Evolutionary conservation across 805 yeast genomes (phyloP).

Genomic region (Wickerhamomyces queroliae): DNA sequence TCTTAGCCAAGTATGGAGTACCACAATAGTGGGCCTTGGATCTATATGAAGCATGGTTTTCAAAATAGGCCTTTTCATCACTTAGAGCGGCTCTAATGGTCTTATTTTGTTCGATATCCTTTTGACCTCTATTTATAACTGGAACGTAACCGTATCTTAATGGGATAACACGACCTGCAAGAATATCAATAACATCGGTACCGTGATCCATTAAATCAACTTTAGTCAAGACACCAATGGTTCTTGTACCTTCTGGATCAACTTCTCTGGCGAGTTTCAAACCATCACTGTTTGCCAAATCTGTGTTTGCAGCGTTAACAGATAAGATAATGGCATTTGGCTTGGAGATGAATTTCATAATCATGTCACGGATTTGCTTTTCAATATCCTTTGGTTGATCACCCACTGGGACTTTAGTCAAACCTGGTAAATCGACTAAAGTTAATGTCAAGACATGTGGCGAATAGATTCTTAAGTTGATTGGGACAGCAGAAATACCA

Average conservation of each 20-base stretch:
- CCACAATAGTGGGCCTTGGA: slow-evolving; percentile 96
- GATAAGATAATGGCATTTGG: slow-evolving; percentile 94
- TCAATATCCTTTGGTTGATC: slow-evolving; percentile 98
- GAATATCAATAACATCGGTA: slow-evolving; percentile 91
- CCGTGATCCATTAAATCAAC: slow-evolving; percentile 98
- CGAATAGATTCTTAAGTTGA: slow-evolving; percentile 86
- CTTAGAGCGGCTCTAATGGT: slow-evolving; percentile 82
- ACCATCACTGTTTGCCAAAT: slow-evolving; percentile 95
- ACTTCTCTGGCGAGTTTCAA: slow-evolving; percentile 95
- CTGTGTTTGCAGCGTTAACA: slow-evolving; percentile 94
- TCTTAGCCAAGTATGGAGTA: slow-evolving; percentile 94
- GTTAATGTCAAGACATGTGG: slow-evolving; percentile 94
- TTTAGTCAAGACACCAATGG: slow-evolving; percentile 95
- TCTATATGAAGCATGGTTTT: slow-evolving; percentile 83
- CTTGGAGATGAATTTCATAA: slow-evolving; percentile 87
- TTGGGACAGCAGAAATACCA: slow-evolving; percentile 90
- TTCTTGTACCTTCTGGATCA: slow-evolving; percentile 93
- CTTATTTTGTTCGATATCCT: slow-evolving; percentile 84
- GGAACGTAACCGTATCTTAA: slow-evolving; percentile 95
- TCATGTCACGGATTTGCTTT: slow-evolving; percentile 86
- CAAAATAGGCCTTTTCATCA: slow-evolving; percentile 78
- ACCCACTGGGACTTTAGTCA: slow-evolving; percentile 97
- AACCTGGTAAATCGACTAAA: slow-evolving; percentile 93
- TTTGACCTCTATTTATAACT: slow-evolving; percentile 95
- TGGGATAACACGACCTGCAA: slow-evolving; percentile 94